Conservation (phyloP, 768 basidiomycete species). For the Cubamyces lactineus region DNA sequence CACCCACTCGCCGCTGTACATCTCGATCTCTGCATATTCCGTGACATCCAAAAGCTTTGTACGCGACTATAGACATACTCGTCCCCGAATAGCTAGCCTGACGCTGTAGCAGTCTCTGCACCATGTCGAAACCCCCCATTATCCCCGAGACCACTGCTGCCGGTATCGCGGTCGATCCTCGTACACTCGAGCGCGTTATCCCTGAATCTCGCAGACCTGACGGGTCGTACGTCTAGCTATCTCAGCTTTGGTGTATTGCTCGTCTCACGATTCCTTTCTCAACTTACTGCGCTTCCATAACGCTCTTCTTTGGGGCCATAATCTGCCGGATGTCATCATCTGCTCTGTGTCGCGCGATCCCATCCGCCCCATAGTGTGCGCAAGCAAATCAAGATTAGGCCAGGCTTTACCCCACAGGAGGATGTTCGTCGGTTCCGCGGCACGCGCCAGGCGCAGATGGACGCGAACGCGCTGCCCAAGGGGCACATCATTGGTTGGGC, state of each 20-base stretch:
- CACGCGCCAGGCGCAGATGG: constrained; percentile 73
- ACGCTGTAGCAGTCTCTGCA: not conserved
- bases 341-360: too few relatives aligned
- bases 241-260: not conserved
- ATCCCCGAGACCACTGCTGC: constrained; percentile 69
- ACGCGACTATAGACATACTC: not conserved
- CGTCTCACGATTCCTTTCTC: constrained; percentile 13
- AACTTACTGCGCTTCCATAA: constrained; percentile 21
- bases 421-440: constrained; percentile 88
- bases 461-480: constrained; percentile 64
- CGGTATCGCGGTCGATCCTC: constrained; percentile 85
- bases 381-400: constrained; percentile 87
- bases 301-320: constrained; percentile 6
- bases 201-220: constrained; percentile 82
- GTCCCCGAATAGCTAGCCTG: not conserved
- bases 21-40: too few relatives aligned
- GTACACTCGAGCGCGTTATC: constrained; percentile 85
- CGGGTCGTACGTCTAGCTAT: constrained; percentile 67
- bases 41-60: not conserved
- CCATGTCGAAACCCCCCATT: constrained; percentile 80
- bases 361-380: constrained; percentile 57
- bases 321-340: too few relatives aligned
- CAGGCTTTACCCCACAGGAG: constrained; percentile 94
- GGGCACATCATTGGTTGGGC: constrained; percentile 86
- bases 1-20: too few relatives aligned